These are phyloP conservation scores for Scedosporium aurantiacum DNA, from an alignment of 2,329 filamentous ascomycete genomes.

Conservation along the genomic window DNA sequence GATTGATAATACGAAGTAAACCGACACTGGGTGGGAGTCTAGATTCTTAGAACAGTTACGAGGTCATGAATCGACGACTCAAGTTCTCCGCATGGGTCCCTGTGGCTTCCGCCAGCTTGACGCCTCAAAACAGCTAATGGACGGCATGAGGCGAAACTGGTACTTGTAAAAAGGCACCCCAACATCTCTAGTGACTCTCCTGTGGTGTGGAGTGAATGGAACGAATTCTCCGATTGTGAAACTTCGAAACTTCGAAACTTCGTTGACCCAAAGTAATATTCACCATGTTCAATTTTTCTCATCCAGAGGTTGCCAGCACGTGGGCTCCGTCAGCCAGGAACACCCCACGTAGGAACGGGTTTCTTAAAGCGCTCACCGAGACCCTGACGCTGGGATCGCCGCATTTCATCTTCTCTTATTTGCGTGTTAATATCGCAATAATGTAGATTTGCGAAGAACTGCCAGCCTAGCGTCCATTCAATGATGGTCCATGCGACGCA, in stretches of 20 bases:
- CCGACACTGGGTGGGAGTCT: background rate
- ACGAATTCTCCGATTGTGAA: background rate
- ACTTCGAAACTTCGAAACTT: too few relatives aligned
- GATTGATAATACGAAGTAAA: background rate
- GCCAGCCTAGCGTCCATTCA: background rate
- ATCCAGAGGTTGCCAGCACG: slow-evolving; percentile 1
- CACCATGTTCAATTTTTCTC: background rate
- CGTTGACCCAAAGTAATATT: background rate
- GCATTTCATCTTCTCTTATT: background rate
- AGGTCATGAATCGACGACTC: background rate
- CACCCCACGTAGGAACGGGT: background rate
- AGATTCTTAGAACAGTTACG: background rate
- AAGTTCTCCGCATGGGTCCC: too few relatives aligned
- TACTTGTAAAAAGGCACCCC: too few relatives aligned
- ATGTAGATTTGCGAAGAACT: background rate
- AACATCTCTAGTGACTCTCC: background rate
- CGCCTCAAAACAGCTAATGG: too few relatives aligned
- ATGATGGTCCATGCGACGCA: too few relatives aligned
- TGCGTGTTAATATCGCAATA: background rate
- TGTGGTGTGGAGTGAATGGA: background rate
- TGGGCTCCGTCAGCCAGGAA: background rate
- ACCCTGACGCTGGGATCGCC: background rate
- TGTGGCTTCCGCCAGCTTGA: too few relatives aligned
- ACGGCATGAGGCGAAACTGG: too few relatives aligned
- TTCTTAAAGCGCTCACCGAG: slow-evolving; percentile 2